Conservation (phyloP, 176 grass and related monocot species). For the Oryza officinalis region DNA sequence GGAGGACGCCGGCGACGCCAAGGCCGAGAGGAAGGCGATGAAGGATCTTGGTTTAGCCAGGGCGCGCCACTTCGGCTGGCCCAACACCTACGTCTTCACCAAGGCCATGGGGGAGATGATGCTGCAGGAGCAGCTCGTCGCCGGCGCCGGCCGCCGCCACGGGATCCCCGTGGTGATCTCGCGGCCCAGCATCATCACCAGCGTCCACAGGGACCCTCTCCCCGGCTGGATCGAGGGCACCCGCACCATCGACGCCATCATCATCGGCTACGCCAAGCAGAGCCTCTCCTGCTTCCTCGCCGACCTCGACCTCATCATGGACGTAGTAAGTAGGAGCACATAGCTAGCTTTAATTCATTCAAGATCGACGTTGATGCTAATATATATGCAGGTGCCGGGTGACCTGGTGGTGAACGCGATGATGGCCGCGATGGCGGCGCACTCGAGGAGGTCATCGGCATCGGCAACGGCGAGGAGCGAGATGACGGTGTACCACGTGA, state of each 20-base stretch:
- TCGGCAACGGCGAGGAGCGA: background rate
- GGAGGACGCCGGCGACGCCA: slow-evolving; percentile 26
- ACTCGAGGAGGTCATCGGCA: background rate
- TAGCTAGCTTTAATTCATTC: too few relatives aligned
- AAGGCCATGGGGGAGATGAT: slow-evolving; percentile 92
- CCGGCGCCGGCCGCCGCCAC: background rate
- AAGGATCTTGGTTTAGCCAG: slow-evolving; percentile 72
- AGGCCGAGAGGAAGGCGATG: slow-evolving; percentile 60
- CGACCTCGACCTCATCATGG: slow-evolving; percentile 71
- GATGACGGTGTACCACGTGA: slow-evolving; percentile 57
- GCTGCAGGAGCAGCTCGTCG: slow-evolving; percentile 34
- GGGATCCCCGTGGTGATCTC: slow-evolving; percentile 50
- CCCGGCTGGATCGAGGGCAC: slow-evolving; percentile 86
- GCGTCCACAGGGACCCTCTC: slow-evolving; percentile 62
- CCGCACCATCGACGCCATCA: slow-evolving; percentile 68
- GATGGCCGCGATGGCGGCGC: slow-evolving; percentile 51
- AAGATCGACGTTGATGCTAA: too few relatives aligned
- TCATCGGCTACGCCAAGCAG: slow-evolving; percentile 71
- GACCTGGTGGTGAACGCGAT: slow-evolving; percentile 97
- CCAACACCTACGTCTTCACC: slow-evolving; percentile 94
- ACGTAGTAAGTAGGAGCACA: slow-evolving; percentile 41
- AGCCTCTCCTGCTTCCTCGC: slow-evolving; percentile 79
- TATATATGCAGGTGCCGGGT: slow-evolving; percentile 59
- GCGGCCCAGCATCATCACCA: slow-evolving; percentile 84
- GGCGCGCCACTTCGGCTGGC: slow-evolving; percentile 78